Evolutionary conservation across 2,329 filamentous ascomycete species (phyloP).

Genomic region (Diaporthe velutina): DNA sequence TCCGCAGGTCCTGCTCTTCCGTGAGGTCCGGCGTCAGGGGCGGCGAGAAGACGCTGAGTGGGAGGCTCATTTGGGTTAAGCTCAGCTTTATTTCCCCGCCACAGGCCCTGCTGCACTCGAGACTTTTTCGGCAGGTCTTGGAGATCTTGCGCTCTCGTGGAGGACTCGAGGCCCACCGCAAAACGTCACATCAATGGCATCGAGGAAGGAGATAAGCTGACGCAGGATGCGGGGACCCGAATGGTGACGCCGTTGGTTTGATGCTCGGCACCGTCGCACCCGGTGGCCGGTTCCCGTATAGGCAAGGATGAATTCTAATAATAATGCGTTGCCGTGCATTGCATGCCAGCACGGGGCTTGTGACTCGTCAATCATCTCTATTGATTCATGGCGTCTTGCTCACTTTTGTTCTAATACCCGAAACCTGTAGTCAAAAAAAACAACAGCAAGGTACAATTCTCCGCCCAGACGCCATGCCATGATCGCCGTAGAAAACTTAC

Average conservation of each 20-base stretch:
- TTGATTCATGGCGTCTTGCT: conserved; percentile 16
- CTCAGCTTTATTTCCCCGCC: background rate
- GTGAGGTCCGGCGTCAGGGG: conserved; percentile 1
- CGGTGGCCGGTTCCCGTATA: conserved; percentile 19
- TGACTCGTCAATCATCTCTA: conserved; percentile 29
- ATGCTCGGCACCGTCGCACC: conserved; percentile 19
- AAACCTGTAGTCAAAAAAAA: conserved; percentile 21
- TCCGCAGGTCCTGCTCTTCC: conserved; percentile 4
- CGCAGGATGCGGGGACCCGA: conserved; percentile 8
- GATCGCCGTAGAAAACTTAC: conserved; percentile 1
- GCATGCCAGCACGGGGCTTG: background rate
- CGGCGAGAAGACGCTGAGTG: conserved; percentile 15
- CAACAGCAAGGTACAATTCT: conserved; percentile 1
- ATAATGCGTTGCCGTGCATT: conserved; percentile 26
- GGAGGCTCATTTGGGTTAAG: conserved; percentile 4
- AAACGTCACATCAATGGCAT: background rate
- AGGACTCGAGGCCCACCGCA: background rate
- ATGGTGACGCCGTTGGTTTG: conserved; percentile 12
- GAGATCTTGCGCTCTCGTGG: background rate
- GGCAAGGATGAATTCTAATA: conserved; percentile 10
- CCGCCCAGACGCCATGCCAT: conserved; percentile 38
- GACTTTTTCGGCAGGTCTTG: background rate
- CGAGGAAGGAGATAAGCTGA: conserved; percentile 16
- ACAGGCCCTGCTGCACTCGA: background rate
- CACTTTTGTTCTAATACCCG: conserved; percentile 14